These are phyloP conservation scores for Fusarium oligoseptatum DNA, from an alignment of 2,329 filamentous ascomycete genomes.

Conservation along the genomic window DNA sequence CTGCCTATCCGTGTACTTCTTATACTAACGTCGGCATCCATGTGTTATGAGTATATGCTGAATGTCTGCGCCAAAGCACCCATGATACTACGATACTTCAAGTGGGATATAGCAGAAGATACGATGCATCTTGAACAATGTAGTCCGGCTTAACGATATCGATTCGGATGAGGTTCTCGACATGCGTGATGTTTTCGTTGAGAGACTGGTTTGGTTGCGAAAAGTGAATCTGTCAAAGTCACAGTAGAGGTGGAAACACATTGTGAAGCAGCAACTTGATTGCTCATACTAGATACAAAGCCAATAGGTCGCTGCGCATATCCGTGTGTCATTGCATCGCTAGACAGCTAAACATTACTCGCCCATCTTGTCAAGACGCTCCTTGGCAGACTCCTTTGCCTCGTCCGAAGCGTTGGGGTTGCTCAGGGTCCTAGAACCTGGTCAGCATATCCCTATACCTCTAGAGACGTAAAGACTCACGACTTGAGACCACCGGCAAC, in stretches of 20 bases:
- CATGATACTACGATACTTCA: neutral
- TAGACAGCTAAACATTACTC: conserved; percentile 3
- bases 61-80: neutral
- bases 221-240: neutral
- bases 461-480: conserved; percentile 49
- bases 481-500: conserved; percentile 66
- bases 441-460: neutral
- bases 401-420: conserved; percentile 70
- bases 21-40: neutral
- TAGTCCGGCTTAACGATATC: neutral
- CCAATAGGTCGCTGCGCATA: neutral
- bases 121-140: neutral
- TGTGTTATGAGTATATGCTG: neutral
- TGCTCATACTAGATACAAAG: neutral
- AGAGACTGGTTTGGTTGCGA: neutral
- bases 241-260: neutral
- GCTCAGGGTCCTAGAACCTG: conserved; percentile 58
- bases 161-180: neutral
- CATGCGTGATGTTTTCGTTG: neutral
- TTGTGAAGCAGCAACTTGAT: neutral
- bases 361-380: conserved; percentile 57
- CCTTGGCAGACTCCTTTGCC: conserved; percentile 67
- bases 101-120: neutral
- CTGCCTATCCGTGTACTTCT: neutral
- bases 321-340: neutral